phyloP scores from a whole-genome alignment of 1,284 basidiomycete species.

The Inonotus obliquus region DNA sequence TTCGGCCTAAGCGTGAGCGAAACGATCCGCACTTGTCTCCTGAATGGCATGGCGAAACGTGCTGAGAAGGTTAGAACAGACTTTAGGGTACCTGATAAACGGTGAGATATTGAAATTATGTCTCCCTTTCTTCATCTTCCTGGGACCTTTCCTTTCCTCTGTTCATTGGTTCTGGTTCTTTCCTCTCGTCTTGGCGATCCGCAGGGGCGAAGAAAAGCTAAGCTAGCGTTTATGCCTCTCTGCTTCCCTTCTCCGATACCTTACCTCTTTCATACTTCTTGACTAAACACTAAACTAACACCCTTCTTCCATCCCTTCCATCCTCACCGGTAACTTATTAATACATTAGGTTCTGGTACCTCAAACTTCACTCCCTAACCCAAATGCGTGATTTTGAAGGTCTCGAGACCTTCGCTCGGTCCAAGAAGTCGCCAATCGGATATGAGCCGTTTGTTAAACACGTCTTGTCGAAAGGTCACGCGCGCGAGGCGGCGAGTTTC shows the following conservation, averaged over 20 bases:
- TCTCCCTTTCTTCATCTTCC: background rate
- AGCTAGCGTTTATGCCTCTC: no score
- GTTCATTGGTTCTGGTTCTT: background rate
- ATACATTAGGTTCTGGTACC: conserved; percentile 83
- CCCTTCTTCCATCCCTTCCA: background rate
- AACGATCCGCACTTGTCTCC: conserved; percentile 71
- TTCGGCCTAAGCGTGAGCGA: conserved; percentile 81
- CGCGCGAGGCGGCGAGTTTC: conserved; percentile 70
- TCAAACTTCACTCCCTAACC: conserved; percentile 82
- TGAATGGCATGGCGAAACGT: conserved; percentile 76
- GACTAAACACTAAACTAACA: background rate
- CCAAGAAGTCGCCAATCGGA: conserved; percentile 89
- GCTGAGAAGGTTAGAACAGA: conserved; percentile 84
- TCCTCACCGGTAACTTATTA: background rate
- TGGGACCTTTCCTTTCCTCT: background rate
- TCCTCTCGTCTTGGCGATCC: background rate
- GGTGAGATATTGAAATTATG: conserved; percentile 49
- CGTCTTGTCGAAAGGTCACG: conserved; percentile 65
- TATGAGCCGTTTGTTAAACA: conserved; percentile 91
- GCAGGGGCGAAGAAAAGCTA: background rate
- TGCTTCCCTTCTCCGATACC: no score
- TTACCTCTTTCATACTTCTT: background rate
- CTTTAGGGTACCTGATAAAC: conserved; percentile 89
- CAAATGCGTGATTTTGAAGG: conserved; percentile 78
- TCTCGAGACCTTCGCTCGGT: conserved; percentile 79